phyloP scores from a whole-genome alignment of 768 basidiomycete species.

The Suillus placidus region DNA sequence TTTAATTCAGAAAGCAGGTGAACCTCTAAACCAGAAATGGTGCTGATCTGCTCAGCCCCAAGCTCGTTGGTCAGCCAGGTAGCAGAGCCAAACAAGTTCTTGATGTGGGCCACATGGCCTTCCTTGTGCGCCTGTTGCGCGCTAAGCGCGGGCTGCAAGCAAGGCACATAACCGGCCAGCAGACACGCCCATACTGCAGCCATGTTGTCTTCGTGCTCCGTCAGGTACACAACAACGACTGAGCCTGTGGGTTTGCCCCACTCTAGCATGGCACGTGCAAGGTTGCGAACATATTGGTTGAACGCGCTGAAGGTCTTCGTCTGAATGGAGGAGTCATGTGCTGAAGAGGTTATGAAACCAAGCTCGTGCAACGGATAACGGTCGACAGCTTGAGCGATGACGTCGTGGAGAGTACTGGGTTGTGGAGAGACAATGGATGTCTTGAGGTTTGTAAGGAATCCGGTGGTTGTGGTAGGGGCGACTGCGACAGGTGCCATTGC shows the following conservation, averaged over 20 bases:
- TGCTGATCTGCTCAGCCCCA: slow-evolving; percentile 28
- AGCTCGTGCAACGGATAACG: slow-evolving; percentile 30
- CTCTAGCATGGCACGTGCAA: slow-evolving; percentile 25
- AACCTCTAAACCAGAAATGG: slow-evolving; percentile 28
- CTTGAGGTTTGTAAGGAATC: slow-evolving; percentile 8
- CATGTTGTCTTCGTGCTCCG: slow-evolving; percentile 39
- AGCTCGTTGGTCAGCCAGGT: slow-evolving; percentile 34
- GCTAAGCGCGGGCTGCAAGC: slow-evolving; percentile 36
- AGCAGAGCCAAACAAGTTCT: slow-evolving; percentile 32
- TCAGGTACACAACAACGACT: slow-evolving; percentile 31
- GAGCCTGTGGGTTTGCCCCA: slow-evolving; percentile 32
- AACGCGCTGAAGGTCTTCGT: slow-evolving; percentile 29
- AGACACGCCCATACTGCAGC: slow-evolving; percentile 35
- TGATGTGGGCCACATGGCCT: slow-evolving; percentile 32
- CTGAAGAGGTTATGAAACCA: slow-evolving; percentile 30
- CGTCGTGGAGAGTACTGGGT: slow-evolving; percentile 23
- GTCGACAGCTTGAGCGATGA: slow-evolving; percentile 24
- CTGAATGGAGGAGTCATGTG: slow-evolving; percentile 32
- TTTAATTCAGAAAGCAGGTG: slow-evolving; percentile 28
- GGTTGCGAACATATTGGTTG: slow-evolving; percentile 17
- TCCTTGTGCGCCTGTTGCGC: slow-evolving; percentile 36
- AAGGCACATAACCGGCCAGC: slow-evolving; percentile 34
- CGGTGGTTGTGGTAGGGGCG: slow-evolving; percentile 14
- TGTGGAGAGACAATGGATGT: not conserved
- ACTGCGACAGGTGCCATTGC: slow-evolving; percentile 23